Conservation (phyloP, 2,329 filamentous ascomycete genomes). For the Botrytis pseudocinerea region DNA sequence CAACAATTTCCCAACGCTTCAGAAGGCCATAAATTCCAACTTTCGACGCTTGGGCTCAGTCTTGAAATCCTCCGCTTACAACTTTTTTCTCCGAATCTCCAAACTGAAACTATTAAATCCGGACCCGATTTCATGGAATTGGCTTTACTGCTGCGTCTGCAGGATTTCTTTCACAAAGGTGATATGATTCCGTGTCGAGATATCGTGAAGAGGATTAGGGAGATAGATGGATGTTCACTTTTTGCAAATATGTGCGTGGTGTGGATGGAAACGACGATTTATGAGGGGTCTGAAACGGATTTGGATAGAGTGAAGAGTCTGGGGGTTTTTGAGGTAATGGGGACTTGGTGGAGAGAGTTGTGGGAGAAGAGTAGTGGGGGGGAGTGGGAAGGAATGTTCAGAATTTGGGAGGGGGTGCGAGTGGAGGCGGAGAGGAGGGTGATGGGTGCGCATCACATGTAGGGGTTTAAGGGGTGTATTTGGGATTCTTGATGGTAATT, state of each 20-base stretch:
- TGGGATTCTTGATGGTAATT: no score
- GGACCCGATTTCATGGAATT: background rate
- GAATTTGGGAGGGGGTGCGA: background rate
- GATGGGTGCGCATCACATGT: background rate
- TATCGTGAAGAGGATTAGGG: background rate
- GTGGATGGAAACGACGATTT: background rate
- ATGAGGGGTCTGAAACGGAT: background rate
- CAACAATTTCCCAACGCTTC: background rate
- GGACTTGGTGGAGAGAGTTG: background rate
- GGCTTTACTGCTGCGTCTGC: background rate
- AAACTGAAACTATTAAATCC: background rate
- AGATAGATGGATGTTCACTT: background rate
- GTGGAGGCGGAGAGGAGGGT: no score
- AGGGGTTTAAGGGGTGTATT: background rate
- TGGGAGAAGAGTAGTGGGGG: background rate
- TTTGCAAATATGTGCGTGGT: background rate
- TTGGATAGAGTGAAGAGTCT: background rate
- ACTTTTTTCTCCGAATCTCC: background rate
- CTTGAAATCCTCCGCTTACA: background rate
- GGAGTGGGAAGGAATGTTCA: background rate
- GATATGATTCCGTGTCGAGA: background rate
- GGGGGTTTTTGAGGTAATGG: background rate
- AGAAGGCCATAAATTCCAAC: background rate
- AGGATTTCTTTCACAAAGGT: background rate
- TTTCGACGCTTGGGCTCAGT: background rate